A percentile compares a stretch with the other conserved stretches of the same genome.
Evolutionary conservation across 768 basidiomycete genomes (phyloP).

Genomic region (Boletellus ananas): DNA sequence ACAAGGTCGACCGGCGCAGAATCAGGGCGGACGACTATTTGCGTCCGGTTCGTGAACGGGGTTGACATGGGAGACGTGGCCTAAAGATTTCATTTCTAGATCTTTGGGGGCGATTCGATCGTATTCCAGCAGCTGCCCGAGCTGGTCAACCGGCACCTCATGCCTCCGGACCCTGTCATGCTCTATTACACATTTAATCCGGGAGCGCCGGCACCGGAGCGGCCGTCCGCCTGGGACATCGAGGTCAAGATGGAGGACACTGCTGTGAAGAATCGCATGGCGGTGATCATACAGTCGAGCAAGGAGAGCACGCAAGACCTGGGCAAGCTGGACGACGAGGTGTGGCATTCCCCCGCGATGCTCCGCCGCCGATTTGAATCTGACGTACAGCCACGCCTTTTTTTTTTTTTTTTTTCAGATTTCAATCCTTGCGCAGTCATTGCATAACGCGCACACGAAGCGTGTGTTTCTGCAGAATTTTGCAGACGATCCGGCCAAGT

Average conservation of each 20-base stretch:
- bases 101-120: slow-evolving; percentile 68
- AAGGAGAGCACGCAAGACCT: slow-evolving; percentile 70
- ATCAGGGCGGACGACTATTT: slow-evolving; percentile 69
- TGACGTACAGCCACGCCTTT: slow-evolving; percentile 12
- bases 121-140: slow-evolving; percentile 82
- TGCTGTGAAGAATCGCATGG: slow-evolving; percentile 67
- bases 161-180: slow-evolving; percentile 74
- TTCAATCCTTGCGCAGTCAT: slow-evolving; percentile 75
- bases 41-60: slow-evolving; percentile 46
- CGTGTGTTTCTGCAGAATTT: slow-evolving; percentile 83
- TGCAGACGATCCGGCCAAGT: slow-evolving; percentile 68
- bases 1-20: slow-evolving; percentile 71
- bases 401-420: slow-evolving; percentile 45
- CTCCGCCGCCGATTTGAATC: slow-evolving; percentile 11
- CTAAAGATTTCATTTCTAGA: slow-evolving; percentile 36
- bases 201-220: slow-evolving; percentile 56
- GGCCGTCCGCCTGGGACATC: slow-evolving; percentile 78
- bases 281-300: slow-evolving; percentile 61
- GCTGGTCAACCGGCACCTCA: slow-evolving; percentile 74
- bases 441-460: slow-evolving; percentile 85
- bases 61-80: not conserved
- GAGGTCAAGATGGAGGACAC: slow-evolving; percentile 87
- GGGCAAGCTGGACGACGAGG: slow-evolving; percentile 83
- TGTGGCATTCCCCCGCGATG: slow-evolving; percentile 25
- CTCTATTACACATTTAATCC: slow-evolving; percentile 76